These are phyloP conservation scores for Strigomonas culicis DNA, from an alignment of 208 protist species.

Conservation along the genomic window DNA sequence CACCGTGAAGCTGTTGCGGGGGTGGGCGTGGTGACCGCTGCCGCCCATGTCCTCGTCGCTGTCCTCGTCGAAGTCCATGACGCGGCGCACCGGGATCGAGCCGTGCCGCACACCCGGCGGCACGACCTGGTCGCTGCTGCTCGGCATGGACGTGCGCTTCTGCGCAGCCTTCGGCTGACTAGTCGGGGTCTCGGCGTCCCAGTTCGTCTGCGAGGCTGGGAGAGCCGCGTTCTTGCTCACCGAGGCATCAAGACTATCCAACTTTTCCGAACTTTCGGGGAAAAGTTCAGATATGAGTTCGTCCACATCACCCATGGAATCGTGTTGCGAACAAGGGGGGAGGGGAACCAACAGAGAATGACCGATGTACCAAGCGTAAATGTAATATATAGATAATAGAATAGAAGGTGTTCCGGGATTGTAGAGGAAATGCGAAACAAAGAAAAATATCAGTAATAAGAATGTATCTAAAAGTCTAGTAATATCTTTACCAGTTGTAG, in stretches of 20 bases:
- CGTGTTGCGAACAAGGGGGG: no score
- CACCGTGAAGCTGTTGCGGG: conserved; percentile 29
- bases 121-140: neutral
- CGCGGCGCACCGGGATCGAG: conserved; percentile 1
- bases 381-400: no score
- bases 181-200: conserved; percentile 5
- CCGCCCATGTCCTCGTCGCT: conserved; percentile 27
- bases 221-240: neutral
- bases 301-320: conserved; percentile 39
- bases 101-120: neutral
- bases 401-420: neutral
- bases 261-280: conserved; percentile 18
- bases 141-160: neutral
- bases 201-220: conserved; percentile 4
- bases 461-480: no score
- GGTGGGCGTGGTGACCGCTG: conserved; percentile 4
- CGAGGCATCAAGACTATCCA: no score
- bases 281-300: conserved; percentile 77
- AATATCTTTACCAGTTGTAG: neutral
- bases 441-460: neutral
- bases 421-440: conserved; percentile 4
- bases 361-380: no score
- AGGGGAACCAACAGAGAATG: conserved; percentile 9
- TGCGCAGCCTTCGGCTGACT: conserved; percentile 1
- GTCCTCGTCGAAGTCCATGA: conserved; percentile 50